Percentiles rank a stretch among this genome's conserved stretches.
phyloP scores from a whole-genome alignment of 169 alveolate genomes.

The Plasmodium blacklocki region DNA sequence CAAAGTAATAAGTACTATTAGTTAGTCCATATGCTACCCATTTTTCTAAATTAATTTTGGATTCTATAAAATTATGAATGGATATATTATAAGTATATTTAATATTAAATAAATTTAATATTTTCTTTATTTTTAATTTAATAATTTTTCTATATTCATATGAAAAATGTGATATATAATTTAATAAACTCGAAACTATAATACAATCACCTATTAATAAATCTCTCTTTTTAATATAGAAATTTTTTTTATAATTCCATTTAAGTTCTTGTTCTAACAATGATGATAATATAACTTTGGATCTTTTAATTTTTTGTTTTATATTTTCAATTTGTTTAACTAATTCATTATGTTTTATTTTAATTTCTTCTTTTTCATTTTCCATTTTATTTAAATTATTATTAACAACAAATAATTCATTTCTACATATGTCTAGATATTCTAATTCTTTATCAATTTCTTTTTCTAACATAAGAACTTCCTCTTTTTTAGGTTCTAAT shows the following conservation, averaged over 20 bases:
- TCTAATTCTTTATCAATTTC: slow-evolving; percentile 65
- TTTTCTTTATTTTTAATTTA: slow-evolving; percentile 31
- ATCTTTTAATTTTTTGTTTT: slow-evolving; percentile 56
- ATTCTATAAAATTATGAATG: slow-evolving; percentile 30
- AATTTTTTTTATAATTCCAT: slow-evolving; percentile 57
- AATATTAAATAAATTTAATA: slow-evolving; percentile 13
- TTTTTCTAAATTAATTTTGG: slow-evolving; percentile 65
- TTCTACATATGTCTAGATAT: slow-evolving; percentile 37
- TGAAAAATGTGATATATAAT: slow-evolving; percentile 59
- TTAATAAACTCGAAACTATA: slow-evolving; percentile 38
- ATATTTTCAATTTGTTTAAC: slow-evolving; percentile 55
- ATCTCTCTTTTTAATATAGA: slow-evolving; percentile 47
- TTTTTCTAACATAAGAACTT: slow-evolving; percentile 43
- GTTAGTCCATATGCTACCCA: slow-evolving; percentile 74
- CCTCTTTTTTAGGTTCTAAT: slow-evolving; percentile 66
- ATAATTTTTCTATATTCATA: slow-evolving; percentile 59
- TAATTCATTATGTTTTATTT: slow-evolving; percentile 33
- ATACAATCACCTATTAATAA: slow-evolving; percentile 67
- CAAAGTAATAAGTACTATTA: slow-evolving; percentile 53
- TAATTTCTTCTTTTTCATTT: slow-evolving; percentile 63
- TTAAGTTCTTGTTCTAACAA: slow-evolving; percentile 60
- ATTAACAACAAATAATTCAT: slow-evolving; percentile 28
- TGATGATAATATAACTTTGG: slow-evolving; percentile 48
- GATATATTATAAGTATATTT: slow-evolving; percentile 34
- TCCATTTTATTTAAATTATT: slow-evolving; percentile 32